Percentiles rank a stretch among this genome's conserved stretches.
phyloP scores from a whole-genome alignment of 148 eudicot species.

The Rhododendron molle region DNA sequence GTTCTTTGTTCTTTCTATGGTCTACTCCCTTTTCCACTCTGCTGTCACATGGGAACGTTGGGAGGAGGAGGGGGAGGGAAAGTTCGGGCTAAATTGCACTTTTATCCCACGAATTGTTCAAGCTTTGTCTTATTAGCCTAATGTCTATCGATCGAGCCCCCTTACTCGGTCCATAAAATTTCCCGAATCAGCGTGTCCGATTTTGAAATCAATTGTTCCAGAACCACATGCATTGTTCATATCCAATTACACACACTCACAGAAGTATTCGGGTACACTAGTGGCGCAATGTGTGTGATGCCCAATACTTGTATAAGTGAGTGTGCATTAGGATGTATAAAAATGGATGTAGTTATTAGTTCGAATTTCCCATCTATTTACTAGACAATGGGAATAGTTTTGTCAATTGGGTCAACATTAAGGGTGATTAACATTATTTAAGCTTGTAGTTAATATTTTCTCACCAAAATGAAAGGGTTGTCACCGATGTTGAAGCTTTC shows the following conservation, averaged over 20 bases:
- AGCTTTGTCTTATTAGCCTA: neutral
- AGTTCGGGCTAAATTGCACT: neutral
- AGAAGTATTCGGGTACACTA: too few relatives aligned
- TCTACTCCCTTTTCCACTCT: neutral
- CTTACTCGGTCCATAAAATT: neutral
- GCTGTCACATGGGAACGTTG: conserved; percentile 14
- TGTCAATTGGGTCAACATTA: neutral
- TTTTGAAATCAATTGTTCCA: neutral
- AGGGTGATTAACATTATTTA: neutral
- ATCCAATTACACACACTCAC: too few relatives aligned
- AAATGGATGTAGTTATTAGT: neutral
- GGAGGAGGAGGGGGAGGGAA: neutral
- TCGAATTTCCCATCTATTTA: neutral
- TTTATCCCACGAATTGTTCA: neutral
- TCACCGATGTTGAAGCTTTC: neutral
- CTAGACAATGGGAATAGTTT: neutral
- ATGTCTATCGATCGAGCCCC: neutral
- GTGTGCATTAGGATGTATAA: neutral
- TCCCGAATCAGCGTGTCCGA: neutral
- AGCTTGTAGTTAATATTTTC: neutral
- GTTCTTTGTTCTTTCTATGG: neutral
- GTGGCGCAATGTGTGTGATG: too few relatives aligned
- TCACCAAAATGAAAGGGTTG: neutral
- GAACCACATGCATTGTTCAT: too few relatives aligned
- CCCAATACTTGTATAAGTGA: too few relatives aligned